A percentile compares a stretch with the other conserved stretches of the same genome.
Evolutionary conservation across 2,329 filamentous ascomycete species (phyloP).

Genomic region (Calonectria pauciramosa): DNA sequence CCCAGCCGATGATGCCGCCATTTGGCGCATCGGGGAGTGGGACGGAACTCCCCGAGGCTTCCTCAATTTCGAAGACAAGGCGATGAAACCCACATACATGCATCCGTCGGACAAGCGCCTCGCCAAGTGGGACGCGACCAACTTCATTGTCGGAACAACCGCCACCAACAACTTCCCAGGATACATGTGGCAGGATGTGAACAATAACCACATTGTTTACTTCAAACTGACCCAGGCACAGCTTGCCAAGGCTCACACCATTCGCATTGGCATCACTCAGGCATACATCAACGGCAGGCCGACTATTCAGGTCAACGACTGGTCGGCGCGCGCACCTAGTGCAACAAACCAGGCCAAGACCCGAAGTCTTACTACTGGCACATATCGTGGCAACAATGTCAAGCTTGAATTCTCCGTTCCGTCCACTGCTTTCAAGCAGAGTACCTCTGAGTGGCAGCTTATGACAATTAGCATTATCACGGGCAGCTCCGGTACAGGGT

Average conservation of each 20-base stretch:
- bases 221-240: conserved; percentile 51
- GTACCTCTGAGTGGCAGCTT: conserved; percentile 46
- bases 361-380: conserved; percentile 50
- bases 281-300: conserved; percentile 49
- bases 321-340: conserved; percentile 42
- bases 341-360: conserved; percentile 48
- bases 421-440: conserved; percentile 44
- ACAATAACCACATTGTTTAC: conserved; percentile 57
- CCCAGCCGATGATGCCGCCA: conserved; percentile 47
- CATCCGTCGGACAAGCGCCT: conserved; percentile 53
- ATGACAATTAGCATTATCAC: conserved; percentile 48
- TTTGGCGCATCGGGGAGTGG: conserved; percentile 55
- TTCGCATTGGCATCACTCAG: conserved; percentile 50
- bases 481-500: conserved; percentile 44
- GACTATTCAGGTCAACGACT: conserved; percentile 48
- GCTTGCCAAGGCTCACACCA: conserved; percentile 41
- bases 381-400: conserved; percentile 49
- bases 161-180: conserved; percentile 52
- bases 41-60: conserved; percentile 53
- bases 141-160: conserved; percentile 53
- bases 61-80: conserved; percentile 52
- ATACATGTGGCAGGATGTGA: conserved; percentile 58
- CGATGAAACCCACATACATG: conserved; percentile 58
- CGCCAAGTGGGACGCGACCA: conserved; percentile 47
- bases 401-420: conserved; percentile 47